These are phyloP conservation scores for Penicillium psychrofluorescens DNA, from an alignment of 495 filamentous ascomycete species.

Conservation along the genomic window DNA sequence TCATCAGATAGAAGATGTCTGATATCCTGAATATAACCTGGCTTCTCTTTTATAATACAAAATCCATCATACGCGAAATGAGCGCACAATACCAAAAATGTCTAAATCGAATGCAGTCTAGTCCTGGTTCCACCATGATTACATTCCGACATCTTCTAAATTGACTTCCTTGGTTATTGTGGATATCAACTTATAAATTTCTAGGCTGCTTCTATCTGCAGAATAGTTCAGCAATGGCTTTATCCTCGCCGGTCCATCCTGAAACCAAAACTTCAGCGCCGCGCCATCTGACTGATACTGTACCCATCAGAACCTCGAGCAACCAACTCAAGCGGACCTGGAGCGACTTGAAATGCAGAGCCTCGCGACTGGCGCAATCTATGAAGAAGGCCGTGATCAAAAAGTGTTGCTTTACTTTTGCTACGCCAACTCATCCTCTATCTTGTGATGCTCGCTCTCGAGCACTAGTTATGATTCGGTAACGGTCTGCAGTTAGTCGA, in stretches of 20 bases:
- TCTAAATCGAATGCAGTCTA: too few relatives aligned
- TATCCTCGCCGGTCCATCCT: conserved; percentile 9
- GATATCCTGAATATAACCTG: too few relatives aligned
- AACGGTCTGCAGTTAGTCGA: conserved; percentile 7
- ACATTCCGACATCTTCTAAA: too few relatives aligned
- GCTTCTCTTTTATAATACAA: too few relatives aligned
- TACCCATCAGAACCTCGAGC: conserved; percentile 13
- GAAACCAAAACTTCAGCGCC: conserved; percentile 19
- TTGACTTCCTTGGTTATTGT: too few relatives aligned
- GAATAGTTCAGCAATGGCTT: background rate
- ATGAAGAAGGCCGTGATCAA: conserved; percentile 28
- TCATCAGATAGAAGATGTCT: too few relatives aligned
- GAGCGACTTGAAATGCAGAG: conserved; percentile 16
- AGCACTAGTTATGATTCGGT: conserved; percentile 12
- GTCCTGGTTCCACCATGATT: too few relatives aligned
- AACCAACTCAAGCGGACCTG: conserved; percentile 9
- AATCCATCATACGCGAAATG: too few relatives aligned
- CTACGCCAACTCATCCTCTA: conserved; percentile 19
- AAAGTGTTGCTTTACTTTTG: conserved; percentile 16
- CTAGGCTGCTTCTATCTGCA: background rate
- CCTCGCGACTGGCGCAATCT: conserved; percentile 24
- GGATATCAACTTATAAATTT: too few relatives aligned
- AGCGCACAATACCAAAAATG: too few relatives aligned
- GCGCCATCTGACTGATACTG: conserved; percentile 18
- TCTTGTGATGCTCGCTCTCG: conserved; percentile 17